Evolutionary conservation across 257 asterid species (phyloP).

Genomic region (Cordia subcordata): DNA sequence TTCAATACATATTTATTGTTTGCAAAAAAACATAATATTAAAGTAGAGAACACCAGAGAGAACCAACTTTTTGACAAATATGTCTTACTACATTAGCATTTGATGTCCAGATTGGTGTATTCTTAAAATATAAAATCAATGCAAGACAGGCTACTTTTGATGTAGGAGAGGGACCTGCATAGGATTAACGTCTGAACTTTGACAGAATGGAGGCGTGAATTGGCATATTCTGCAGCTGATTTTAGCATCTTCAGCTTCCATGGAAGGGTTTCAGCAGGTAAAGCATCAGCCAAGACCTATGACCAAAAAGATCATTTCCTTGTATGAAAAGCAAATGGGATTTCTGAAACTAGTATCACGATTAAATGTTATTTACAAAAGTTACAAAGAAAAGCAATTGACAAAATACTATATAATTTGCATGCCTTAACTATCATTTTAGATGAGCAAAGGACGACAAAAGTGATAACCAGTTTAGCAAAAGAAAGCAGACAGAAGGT

Average conservation of each 20-base stretch:
- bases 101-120: neutral
- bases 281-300: constrained; percentile 52
- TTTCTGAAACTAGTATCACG: neutral
- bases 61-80: neutral
- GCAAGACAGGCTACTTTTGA: constrained; percentile 4
- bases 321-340: constrained; percentile 7
- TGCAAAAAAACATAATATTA: neutral
- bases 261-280: constrained; percentile 41
- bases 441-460: neutral
- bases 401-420: neutral
- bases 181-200: constrained; percentile 72
- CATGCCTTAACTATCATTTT: neutral
- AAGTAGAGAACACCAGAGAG: neutral
- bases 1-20: no score
- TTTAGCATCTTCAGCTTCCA: constrained; percentile 75
- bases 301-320: constrained; percentile 31
- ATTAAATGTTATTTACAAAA: constrained; percentile 3
- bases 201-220: constrained; percentile 89
- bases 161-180: constrained; percentile 39
- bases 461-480: neutral
- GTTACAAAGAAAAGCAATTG: neutral
- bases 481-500: neutral
- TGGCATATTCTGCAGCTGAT: constrained; percentile 65
- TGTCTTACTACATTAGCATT: neutral
- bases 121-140: neutral